These are phyloP conservation scores for Wickerhamomyces tratensis DNA, from an alignment of 805 yeast genomes.

Conservation along the genomic window DNA sequence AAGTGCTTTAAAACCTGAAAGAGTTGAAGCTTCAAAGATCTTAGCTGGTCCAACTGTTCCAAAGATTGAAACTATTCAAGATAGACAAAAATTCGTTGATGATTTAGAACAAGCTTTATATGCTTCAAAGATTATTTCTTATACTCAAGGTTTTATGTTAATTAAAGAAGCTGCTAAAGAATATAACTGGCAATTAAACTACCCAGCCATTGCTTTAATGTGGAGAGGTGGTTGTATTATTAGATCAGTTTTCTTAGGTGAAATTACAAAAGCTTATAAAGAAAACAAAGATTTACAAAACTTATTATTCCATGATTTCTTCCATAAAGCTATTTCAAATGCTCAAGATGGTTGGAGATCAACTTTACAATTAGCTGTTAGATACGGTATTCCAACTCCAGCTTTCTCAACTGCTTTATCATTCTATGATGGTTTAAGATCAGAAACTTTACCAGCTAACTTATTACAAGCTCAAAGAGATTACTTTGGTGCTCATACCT, in stretches of 20 bases:
- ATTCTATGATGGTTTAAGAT: slow-evolving; percentile 98
- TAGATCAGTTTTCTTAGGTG: slow-evolving; percentile 96
- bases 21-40: slow-evolving; percentile 73
- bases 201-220: slow-evolving; percentile 98
- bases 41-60: slow-evolving; percentile 73
- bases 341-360: slow-evolving; percentile 97
- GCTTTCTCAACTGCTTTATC: slow-evolving; percentile 95
- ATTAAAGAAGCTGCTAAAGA: slow-evolving; percentile 97
- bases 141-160: slow-evolving; percentile 99
- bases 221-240: slow-evolving; percentile 99
- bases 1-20: slow-evolving; percentile 87
- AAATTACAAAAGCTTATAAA: slow-evolving; percentile 94
- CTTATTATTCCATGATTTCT: slow-evolving; percentile 92
- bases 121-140: slow-evolving; percentile 96
- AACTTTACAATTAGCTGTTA: slow-evolving; percentile 67
- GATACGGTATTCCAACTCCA: slow-evolving; percentile 93
- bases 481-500: slow-evolving; percentile 99
- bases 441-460: slow-evolving; percentile 93
- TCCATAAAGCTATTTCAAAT: slow-evolving; percentile 80
- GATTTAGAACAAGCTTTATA: slow-evolving; percentile 96
- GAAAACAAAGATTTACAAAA: slow-evolving; percentile 89
- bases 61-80: slow-evolving; percentile 47
- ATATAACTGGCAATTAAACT: slow-evolving; percentile 94
- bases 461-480: slow-evolving; percentile 99
- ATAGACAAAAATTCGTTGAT: slow-evolving; percentile 79